Evolutionary conservation across 108 stramenopile genomes (phyloP).

Genomic region (Nannochloropsis gaditana): DNA sequence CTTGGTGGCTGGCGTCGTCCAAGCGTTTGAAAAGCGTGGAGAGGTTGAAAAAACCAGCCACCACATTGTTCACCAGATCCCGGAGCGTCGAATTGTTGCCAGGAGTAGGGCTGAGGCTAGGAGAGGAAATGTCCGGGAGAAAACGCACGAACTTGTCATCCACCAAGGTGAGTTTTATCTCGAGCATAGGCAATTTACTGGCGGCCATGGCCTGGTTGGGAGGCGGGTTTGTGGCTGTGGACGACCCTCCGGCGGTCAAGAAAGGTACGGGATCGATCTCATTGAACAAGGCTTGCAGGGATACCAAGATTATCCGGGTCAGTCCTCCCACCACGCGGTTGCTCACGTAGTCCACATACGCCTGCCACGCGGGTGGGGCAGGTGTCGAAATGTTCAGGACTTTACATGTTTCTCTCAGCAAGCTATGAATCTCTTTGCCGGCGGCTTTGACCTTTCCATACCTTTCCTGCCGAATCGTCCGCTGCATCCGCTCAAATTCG

Average conservation of each 20-base stretch:
- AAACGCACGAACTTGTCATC: constrained; percentile 58
- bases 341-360: constrained; percentile 75
- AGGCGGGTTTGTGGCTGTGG: neutral
- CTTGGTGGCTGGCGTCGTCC: constrained; percentile 60
- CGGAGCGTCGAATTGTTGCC: constrained; percentile 58
- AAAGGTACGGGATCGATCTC: constrained; percentile 57
- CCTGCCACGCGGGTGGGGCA: constrained; percentile 67
- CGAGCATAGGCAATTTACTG: constrained; percentile 63
- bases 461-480: constrained; percentile 49
- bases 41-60: constrained; percentile 69
- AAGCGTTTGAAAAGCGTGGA: constrained; percentile 71
- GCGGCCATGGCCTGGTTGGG: neutral
- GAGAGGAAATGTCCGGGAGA: constrained; percentile 54
- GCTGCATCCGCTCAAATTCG: constrained; percentile 69
- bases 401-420: constrained; percentile 70
- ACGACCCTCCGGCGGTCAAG: neutral
- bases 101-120: constrained; percentile 14
- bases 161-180: constrained; percentile 64
- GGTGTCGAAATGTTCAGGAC: constrained; percentile 60
- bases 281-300: constrained; percentile 63
- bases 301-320: constrained; percentile 58
- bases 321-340: constrained; percentile 69
- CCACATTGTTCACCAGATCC: constrained; percentile 62
- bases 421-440: constrained; percentile 65
- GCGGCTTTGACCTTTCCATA: constrained; percentile 67